Base-by-base conservation (phyloP, 2,329 filamentous ascomycete genomes). In the Amphichorda felina region DNA sequence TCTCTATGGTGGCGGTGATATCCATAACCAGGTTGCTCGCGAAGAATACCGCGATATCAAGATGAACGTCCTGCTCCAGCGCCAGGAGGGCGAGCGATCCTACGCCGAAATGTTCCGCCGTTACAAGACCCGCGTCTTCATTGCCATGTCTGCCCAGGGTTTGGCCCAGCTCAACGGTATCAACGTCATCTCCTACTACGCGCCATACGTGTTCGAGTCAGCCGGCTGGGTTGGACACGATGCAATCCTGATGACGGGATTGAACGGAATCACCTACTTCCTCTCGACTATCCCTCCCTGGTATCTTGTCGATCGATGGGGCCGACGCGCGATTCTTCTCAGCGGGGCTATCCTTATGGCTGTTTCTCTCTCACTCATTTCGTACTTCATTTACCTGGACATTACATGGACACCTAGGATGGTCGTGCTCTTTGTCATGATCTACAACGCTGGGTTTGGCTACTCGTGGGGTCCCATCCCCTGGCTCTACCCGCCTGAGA, bases 131-230 rank as follows among this genome's bases (percentile, higher is more conserved):
- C 85, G 91, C 36, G 89, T 96, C 44, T 86, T 96, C 52, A 96
- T 96, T 55, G 91, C 91, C 60, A 96, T 96, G 91, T 96, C 89
- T 24, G 91, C 91, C 4, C 91, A 96, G 59, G 87, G 80, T 5
- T 75, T 98, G 44, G 91, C 91, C 19, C 91, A 98, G 60, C 75
- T 98, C 36, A 96, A 96, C 63, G 91, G 91, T 45, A 98, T 98
- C 65, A 98, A 98, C 60, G 91, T 98, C 54, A 98, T 98, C 43
- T 96, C 89, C 2, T 98, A 96, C 68, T 98, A 98, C 54, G 91
- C 91, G 1, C 91, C 91, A 0, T 77, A 93, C 38, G 89, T 96
- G 13, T 96, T 98, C 50, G 88, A 95, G 60, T 88, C 88, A 40
- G 91, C 91, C 26, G 89, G 91, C n/a, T 96, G 89, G 91, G 63